These are phyloP conservation scores for Penicillium desertorum DNA, from an alignment of 495 filamentous ascomycete species.

Conservation along the genomic window DNA sequence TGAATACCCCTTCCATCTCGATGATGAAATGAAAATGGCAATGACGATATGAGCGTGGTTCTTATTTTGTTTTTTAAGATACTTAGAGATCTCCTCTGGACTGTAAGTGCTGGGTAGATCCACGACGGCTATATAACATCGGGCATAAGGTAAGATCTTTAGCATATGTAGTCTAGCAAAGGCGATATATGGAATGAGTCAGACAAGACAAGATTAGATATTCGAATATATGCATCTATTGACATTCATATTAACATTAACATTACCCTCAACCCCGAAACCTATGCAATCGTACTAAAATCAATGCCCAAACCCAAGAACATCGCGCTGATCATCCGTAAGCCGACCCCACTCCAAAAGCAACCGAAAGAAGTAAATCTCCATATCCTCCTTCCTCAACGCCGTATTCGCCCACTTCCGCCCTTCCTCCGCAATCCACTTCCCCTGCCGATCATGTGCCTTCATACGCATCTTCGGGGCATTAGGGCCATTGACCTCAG, in stretches of 20 bases:
- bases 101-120: not conserved
- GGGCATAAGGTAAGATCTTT: not conserved
- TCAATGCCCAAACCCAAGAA: slow-evolving; percentile 48
- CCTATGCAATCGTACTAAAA: slow-evolving; percentile 20
- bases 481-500: slow-evolving; percentile 9
- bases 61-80: not conserved
- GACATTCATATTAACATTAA: slow-evolving; percentile 9
- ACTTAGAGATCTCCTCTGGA: not conserved
- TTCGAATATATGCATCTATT: slow-evolving; percentile 5
- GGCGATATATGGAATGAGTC: not conserved
- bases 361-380: slow-evolving; percentile 77
- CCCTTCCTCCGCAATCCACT: slow-evolving; percentile 67
- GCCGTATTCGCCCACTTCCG: slow-evolving; percentile 63
- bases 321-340: slow-evolving; percentile 61
- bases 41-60: not conserved
- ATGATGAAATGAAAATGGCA: not conserved
- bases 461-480: slow-evolving; percentile 26
- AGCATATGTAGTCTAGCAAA: not conserved
- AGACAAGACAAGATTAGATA: not conserved
- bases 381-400: slow-evolving; percentile 76
- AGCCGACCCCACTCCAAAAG: slow-evolving; percentile 73
- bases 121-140: not conserved
- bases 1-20: slow-evolving; percentile 1
- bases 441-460: slow-evolving; percentile 48
- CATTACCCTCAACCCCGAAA: slow-evolving; percentile 35